These are phyloP conservation scores for Pythium myriotylum DNA, from an alignment of 352 stramenopile genomes.

Conservation along the genomic window DNA sequence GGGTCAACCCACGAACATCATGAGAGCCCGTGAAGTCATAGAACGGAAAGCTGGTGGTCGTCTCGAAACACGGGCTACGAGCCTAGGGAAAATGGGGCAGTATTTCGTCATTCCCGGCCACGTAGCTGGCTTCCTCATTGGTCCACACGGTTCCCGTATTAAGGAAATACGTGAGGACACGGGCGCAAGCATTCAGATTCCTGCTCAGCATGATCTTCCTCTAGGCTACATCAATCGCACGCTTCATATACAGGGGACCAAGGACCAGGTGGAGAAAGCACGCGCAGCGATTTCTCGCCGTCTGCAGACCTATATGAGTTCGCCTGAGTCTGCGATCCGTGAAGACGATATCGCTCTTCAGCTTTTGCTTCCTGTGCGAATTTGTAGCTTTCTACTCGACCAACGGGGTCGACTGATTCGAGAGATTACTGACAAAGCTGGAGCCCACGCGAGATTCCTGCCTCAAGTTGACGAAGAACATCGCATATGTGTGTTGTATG, in stretches of 20 bases:
- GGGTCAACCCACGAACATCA: slow-evolving; percentile 37
- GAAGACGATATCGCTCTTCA: slow-evolving; percentile 61
- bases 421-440: slow-evolving; percentile 56
- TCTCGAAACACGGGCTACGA: slow-evolving; percentile 28
- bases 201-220: slow-evolving; percentile 48
- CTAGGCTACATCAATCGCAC: slow-evolving; percentile 65
- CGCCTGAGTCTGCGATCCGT: slow-evolving; percentile 2
- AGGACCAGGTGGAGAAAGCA: slow-evolving; percentile 49
- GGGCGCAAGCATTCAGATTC: slow-evolving; percentile 61
- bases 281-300: slow-evolving; percentile 39
- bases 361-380: slow-evolving; percentile 44
- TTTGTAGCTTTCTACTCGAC: slow-evolving; percentile 53
- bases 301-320: slow-evolving; percentile 29
- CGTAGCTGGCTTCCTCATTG: slow-evolving; percentile 55
- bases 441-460: slow-evolving; percentile 52
- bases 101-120: slow-evolving; percentile 70
- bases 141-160: slow-evolving; percentile 39
- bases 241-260: slow-evolving; percentile 62
- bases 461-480: slow-evolving; percentile 38
- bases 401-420: slow-evolving; percentile 51
- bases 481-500: slow-evolving; percentile 56
- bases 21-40: slow-evolving; percentile 42
- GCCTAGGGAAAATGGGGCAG: slow-evolving; percentile 38
- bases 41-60: slow-evolving; percentile 45
- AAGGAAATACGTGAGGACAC: slow-evolving; percentile 48